A percentile compares a stretch with the other conserved stretches of the same genome.
phyloP scores from a whole-genome alignment of 495 filamentous ascomycete species.

The Neurospora sp. region DNA sequence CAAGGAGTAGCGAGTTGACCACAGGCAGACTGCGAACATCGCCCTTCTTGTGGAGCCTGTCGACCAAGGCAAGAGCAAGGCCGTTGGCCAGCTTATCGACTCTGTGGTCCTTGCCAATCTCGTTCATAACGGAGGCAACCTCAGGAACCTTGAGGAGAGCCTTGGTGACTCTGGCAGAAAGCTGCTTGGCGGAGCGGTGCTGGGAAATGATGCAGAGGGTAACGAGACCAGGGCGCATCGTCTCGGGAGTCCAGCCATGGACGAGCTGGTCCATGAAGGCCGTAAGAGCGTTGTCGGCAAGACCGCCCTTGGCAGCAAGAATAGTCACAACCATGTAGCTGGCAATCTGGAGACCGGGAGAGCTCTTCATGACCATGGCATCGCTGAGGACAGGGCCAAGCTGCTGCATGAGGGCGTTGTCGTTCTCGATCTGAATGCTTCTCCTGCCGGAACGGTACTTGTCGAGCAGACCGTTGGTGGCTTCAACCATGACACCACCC shows the following conservation, averaged over 20 bases:
- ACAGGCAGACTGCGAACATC: constrained; percentile 45
- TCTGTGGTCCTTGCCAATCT: constrained; percentile 53
- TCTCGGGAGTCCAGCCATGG: constrained; percentile 61
- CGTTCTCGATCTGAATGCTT: constrained; percentile 56
- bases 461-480: constrained; percentile 70
- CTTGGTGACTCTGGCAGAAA: constrained; percentile 60
- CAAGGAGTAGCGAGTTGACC: constrained; percentile 51
- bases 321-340: constrained; percentile 86
- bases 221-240: constrained; percentile 60
- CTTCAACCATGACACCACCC: constrained; percentile 73
- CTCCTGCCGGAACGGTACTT: constrained; percentile 57
- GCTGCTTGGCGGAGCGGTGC: constrained; percentile 53
- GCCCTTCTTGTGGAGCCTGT: constrained; percentile 51
- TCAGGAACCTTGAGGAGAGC: constrained; percentile 55
- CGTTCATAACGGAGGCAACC: constrained; percentile 45
- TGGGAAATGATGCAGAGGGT: constrained; percentile 75
- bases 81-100: constrained; percentile 68
- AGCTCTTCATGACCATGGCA: constrained; percentile 59
- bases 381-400: constrained; percentile 69
- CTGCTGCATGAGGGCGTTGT: constrained; percentile 66
- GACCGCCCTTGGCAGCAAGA: constrained; percentile 65
- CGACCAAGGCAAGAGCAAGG: constrained; percentile 54
- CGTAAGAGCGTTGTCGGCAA: constrained; percentile 64
- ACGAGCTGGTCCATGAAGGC: constrained; percentile 81
- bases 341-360: constrained; percentile 66